Conservation (phyloP, 441 rosid species). For the Pelargonium myrrhifolium region DNA sequence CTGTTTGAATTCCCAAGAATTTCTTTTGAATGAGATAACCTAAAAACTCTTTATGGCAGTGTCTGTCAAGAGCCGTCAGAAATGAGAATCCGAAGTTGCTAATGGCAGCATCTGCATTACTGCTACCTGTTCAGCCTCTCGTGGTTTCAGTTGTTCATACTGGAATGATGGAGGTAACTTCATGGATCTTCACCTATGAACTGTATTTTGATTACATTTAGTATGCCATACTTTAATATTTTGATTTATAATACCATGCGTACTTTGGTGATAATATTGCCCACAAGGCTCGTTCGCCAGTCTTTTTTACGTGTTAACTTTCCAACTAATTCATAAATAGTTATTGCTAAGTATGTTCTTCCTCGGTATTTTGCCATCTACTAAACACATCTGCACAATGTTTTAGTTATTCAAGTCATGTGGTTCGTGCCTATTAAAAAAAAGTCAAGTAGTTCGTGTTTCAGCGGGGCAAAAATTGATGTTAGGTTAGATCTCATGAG, state of each 20-base stretch:
- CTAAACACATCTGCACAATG: background rate
- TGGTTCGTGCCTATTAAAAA: too few relatives aligned
- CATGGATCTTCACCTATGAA: constrained; percentile 5
- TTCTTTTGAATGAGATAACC: background rate
- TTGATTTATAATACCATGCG: background rate
- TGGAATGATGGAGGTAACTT: constrained; percentile 88
- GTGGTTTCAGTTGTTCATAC: constrained; percentile 90
- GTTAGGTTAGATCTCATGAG: background rate
- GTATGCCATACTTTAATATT: background rate
- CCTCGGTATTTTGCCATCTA: constrained; percentile 2
- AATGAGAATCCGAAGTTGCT: constrained; percentile 75
- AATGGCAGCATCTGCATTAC: constrained; percentile 87
- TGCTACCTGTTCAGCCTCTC: constrained; percentile 79
- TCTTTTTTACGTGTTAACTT: background rate
- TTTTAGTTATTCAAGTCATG: background rate
- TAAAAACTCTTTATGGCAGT: constrained; percentile 37
- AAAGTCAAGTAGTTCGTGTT: background rate
- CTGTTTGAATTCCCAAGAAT: too few relatives aligned
- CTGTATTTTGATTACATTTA: background rate
- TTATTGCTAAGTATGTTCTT: background rate
- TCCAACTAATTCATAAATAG: background rate
- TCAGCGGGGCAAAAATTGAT: background rate
- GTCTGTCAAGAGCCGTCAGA: constrained; percentile 77
- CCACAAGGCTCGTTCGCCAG: background rate
- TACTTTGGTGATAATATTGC: background rate